These are phyloP conservation scores for Trametes punicea DNA, from an alignment of 768 basidiomycete genomes.

Conservation along the genomic window DNA sequence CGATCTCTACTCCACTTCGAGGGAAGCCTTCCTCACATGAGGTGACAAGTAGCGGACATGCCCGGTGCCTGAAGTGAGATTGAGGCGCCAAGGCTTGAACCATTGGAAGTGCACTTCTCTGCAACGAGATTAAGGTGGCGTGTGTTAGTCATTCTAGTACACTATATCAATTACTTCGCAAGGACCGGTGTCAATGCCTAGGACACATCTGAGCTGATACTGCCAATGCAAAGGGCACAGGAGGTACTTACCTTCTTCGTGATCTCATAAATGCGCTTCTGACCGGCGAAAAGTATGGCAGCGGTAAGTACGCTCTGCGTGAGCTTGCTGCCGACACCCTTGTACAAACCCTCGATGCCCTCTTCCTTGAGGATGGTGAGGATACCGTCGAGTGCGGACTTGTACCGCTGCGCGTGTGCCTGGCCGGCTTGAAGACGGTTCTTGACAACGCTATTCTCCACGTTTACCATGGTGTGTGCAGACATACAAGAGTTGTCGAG, in stretches of 20 bases:
- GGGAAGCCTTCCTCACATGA: too few relatives aligned
- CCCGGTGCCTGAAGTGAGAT: too few relatives aligned
- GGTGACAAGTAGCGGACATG: too few relatives aligned
- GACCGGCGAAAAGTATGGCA: slow-evolving; percentile 88
- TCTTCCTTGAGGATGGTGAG: slow-evolving; percentile 75
- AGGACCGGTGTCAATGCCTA: slow-evolving; percentile 10
- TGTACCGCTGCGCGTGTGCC: slow-evolving; percentile 64
- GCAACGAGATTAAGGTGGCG: too few relatives aligned
- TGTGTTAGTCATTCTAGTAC: too few relatives aligned
- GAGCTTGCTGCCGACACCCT: slow-evolving; percentile 84
- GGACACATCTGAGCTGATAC: neutral
- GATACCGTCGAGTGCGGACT: slow-evolving; percentile 74
- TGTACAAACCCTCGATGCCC: slow-evolving; percentile 81
- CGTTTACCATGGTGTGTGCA: neutral
- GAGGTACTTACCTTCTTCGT: slow-evolving; percentile 45
- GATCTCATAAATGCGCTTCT: slow-evolving; percentile 77
- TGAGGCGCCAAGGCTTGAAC: too few relatives aligned
- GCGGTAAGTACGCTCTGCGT: slow-evolving; percentile 90
- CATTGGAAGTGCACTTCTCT: too few relatives aligned
- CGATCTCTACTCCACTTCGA: too few relatives aligned
- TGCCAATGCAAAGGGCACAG: neutral
- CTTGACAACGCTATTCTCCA: slow-evolving; percentile 56
- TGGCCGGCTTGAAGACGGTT: slow-evolving; percentile 77
- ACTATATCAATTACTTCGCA: neutral
- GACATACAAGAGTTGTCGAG: neutral